Conservation (phyloP, 2,329 filamentous ascomycete genomes). For the Colletotrichum paranaense region DNA sequence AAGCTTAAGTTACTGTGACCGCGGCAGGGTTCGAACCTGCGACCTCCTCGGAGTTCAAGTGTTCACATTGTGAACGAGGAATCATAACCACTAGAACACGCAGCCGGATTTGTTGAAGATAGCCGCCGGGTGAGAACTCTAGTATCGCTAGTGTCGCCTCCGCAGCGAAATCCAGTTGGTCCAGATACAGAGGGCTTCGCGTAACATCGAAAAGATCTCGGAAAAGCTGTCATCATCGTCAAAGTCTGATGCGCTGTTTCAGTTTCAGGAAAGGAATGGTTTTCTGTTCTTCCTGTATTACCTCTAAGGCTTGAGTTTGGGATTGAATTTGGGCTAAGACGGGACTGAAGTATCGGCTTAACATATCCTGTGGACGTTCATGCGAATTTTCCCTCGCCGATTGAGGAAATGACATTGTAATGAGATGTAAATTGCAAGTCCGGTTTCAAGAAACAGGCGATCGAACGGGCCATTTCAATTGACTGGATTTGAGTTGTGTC, state of each 20-base stretch:
- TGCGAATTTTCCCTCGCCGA: not conserved
- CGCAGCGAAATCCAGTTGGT: not conserved
- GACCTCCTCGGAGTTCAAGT: constrained; percentile 30
- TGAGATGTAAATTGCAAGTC: fast-evolving
- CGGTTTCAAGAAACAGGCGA: no score
- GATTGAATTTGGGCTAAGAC: not conserved
- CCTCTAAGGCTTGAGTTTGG: not conserved
- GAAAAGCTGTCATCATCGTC: not conserved
- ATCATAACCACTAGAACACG: constrained; percentile 37
- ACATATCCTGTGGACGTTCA: not conserved
- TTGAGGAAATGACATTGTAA: fast-evolving
- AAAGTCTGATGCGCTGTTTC: not conserved
- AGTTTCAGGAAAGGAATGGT: not conserved
- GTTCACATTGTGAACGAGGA: constrained; percentile 27
- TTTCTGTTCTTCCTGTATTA: not conserved
- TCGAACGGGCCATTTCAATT: fast-evolving
- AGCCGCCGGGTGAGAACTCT: fast-evolving
- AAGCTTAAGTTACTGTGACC: not conserved
- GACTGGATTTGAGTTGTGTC: not conserved
- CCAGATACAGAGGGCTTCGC: not conserved
- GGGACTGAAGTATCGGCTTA: not conserved
- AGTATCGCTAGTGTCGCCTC: not conserved
- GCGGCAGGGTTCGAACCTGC: constrained; percentile 37
- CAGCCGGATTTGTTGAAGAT: not conserved
- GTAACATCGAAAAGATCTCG: no score